These are phyloP conservation scores for Ophiostoma triangulosporum DNA, from an alignment of 2,329 filamentous ascomycete species.

Conservation along the genomic window DNA sequence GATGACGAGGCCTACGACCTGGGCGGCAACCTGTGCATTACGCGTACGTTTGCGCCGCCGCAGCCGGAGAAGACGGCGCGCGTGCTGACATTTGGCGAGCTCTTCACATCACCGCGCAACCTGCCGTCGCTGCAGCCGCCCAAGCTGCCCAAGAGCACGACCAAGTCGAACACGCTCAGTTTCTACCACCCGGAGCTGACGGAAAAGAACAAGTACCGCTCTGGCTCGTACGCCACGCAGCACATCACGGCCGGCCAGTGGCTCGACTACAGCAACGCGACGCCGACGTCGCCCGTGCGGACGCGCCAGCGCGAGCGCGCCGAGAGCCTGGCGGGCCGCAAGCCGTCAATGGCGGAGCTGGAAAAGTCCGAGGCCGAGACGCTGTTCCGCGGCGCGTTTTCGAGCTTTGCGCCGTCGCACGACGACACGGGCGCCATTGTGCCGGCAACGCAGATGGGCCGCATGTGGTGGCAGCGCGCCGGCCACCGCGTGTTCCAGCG, in stretches of 20 bases:
- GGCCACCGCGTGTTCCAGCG: constrained; percentile 54
- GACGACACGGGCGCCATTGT: constrained; percentile 61
- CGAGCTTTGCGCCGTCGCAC: constrained; percentile 62
- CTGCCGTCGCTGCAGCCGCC: constrained; percentile 56
- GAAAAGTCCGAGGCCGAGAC: constrained; percentile 58
- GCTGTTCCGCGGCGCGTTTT: constrained; percentile 64
- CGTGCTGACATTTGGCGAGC: constrained; percentile 53
- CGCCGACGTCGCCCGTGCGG: constrained; percentile 38
- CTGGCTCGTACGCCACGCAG: constrained; percentile 52
- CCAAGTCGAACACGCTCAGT: constrained; percentile 37
- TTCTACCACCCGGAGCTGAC: constrained; percentile 26
- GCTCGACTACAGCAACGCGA: constrained; percentile 55
- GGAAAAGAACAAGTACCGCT: constrained; percentile 40
- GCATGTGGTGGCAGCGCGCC: constrained; percentile 63
- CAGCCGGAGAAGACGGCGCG: constrained; percentile 34
- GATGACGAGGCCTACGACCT: constrained; percentile 11
- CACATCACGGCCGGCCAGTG: constrained; percentile 54
- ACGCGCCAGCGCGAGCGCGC: constrained; percentile 59
- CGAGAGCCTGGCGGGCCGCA: constrained; percentile 49
- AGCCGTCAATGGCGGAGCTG: constrained; percentile 40
- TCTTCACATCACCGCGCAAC: constrained; percentile 55
- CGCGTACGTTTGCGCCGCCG: constrained; percentile 44
- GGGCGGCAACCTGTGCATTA: constrained; percentile 42
- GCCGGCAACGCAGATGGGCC: constrained; percentile 51
- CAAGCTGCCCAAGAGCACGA: constrained; percentile 55